Evolutionary conservation across 148 eudicot species (phyloP).

Genomic region (Vaccinium myrtillus): DNA sequence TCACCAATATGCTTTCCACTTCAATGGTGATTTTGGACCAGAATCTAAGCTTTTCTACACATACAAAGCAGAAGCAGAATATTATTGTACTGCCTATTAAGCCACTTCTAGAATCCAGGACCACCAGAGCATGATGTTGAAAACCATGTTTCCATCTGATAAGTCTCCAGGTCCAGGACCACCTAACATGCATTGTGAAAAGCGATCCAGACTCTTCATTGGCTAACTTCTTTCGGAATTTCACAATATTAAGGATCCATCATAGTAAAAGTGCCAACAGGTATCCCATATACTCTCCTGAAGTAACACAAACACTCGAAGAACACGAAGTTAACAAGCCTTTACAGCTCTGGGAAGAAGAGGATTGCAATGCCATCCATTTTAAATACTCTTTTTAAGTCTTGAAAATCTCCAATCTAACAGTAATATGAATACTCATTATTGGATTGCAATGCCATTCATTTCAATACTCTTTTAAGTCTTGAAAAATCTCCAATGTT

Average conservation of each 20-base stretch:
- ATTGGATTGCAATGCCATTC: not conserved
- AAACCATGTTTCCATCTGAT: not conserved
- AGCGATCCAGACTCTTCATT: not conserved
- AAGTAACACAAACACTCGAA: not conserved
- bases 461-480: not conserved
- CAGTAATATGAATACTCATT: too few relatives aligned
- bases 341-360: not conserved
- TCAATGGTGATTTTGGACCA: not conserved
- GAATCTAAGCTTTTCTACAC: not conserved
- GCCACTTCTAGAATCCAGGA: not conserved
- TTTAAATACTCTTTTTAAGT: too few relatives aligned
- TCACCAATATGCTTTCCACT: not conserved
- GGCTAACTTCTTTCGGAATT: not conserved
- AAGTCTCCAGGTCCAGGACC: not conserved
- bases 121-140: not conserved
- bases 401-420: too few relatives aligned
- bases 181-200: not conserved
- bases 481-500: not conserved
- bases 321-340: not conserved
- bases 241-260: not conserved
- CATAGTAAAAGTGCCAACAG: not conserved
- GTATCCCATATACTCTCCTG: not conserved
- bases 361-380: not conserved
- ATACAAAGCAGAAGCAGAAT: not conserved
- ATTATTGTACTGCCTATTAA: not conserved